phyloP scores from a whole-genome alignment of 345 rosid genomes.

The Eucalyptus pumila region DNA sequence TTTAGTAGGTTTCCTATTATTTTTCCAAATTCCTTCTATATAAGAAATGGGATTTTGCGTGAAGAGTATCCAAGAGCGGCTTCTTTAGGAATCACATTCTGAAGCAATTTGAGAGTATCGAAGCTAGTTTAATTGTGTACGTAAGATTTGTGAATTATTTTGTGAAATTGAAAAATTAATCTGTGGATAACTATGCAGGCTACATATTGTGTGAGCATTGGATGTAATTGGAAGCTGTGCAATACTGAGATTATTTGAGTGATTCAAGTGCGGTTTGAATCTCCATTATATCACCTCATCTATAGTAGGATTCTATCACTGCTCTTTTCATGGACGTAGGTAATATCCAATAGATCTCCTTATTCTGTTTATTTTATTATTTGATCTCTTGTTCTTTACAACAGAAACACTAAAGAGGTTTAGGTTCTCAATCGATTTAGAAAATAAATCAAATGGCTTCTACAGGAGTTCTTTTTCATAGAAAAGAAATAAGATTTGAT shows the following conservation, averaged over 20 bases:
- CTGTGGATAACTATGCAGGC: neutral
- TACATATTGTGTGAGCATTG: neutral
- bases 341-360: neutral
- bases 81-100: neutral
- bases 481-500: neutral
- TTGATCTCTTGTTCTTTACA: neutral
- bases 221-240: neutral
- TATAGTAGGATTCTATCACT: neutral
- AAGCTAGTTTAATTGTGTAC: neutral
- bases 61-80: neutral
- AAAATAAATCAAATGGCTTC: neutral
- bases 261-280: neutral
- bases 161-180: neutral
- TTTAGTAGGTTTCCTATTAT: neutral
- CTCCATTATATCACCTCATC: neutral
- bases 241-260: neutral
- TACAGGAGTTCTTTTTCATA: neutral
- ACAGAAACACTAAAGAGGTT: neutral
- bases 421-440: neutral
- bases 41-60: neutral
- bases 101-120: neutral
- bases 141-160: neutral
- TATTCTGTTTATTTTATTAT: neutral
- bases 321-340: neutral
- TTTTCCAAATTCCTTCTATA: neutral